Conservation (phyloP, 2,329 filamentous ascomycete genomes). For the Penicillium griseofulvum region DNA sequence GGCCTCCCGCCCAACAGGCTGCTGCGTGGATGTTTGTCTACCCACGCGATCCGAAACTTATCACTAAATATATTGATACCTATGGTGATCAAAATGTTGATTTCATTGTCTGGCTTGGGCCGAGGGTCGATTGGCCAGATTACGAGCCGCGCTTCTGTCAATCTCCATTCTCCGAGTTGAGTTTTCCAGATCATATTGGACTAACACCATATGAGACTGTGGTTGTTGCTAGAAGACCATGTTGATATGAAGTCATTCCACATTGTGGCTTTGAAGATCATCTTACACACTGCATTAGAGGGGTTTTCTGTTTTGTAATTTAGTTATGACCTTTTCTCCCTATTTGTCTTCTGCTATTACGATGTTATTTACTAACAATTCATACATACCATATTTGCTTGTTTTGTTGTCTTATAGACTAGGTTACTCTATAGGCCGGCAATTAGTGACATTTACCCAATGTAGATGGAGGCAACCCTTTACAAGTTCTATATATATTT, state of each 20-base stretch:
- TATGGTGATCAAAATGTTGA: slow-evolving; percentile 16
- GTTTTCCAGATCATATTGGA: slow-evolving; percentile 21
- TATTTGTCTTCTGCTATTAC: background rate
- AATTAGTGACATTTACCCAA: too few relatives aligned
- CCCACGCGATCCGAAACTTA: slow-evolving; percentile 48
- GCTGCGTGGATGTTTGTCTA: slow-evolving; percentile 55
- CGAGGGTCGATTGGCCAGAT: slow-evolving; percentile 30
- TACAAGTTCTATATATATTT: too few relatives aligned
- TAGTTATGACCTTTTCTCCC: background rate
- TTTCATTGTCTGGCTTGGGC: slow-evolving; percentile 33
- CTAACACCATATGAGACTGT: slow-evolving; percentile 26
- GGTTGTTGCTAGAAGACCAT: slow-evolving; percentile 18
- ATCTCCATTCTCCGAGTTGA: slow-evolving; percentile 21
- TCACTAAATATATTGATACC: slow-evolving; percentile 45
- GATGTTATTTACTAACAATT: background rate
- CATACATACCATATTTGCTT: background rate
- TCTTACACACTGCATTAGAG: background rate
- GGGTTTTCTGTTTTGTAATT: background rate
- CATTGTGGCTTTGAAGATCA: background rate
- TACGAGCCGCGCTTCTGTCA: slow-evolving; percentile 28
- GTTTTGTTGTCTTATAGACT: background rate
- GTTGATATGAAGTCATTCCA: background rate
- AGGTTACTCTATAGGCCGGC: too few relatives aligned
- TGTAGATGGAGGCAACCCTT: too few relatives aligned
- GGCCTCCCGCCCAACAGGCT: slow-evolving; percentile 43